Percentiles rank a stretch among this genome's conserved stretches.
Conservation (phyloP, 495 filamentous ascomycete genomes). For the Talaromyces liani region DNA sequence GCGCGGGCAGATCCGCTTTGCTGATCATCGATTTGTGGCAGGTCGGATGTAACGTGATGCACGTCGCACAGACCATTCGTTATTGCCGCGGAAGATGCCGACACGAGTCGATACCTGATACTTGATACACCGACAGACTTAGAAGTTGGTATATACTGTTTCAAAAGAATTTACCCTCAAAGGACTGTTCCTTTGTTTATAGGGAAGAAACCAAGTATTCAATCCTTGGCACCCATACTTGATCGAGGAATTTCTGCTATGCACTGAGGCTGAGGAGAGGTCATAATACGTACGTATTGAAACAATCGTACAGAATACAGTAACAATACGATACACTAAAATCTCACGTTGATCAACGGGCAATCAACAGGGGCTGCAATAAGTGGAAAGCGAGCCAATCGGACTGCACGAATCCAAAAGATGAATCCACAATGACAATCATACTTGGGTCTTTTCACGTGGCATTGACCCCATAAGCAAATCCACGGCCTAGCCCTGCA, state of each 20-base stretch:
- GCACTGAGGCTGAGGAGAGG: background rate
- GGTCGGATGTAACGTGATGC: slow-evolving; percentile 2
- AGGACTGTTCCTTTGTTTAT: background rate
- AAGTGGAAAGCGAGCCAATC: background rate
- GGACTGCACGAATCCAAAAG: background rate
- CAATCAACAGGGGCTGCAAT: background rate
- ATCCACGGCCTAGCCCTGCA: background rate
- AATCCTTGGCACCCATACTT: background rate
- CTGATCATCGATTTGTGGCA: slow-evolving; percentile 5
- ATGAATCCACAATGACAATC: background rate
- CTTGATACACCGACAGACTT: background rate
- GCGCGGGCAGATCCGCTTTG: background rate
- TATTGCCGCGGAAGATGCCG: background rate
- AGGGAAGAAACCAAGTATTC: background rate
- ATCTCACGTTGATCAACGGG: background rate
- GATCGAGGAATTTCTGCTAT: background rate
- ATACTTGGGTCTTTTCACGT: slow-evolving; percentile 2
- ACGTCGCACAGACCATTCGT: background rate
- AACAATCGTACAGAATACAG: background rate
- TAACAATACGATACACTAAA: background rate
- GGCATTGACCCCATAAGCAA: background rate
- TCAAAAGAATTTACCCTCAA: background rate
- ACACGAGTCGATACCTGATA: background rate
- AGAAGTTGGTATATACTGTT: background rate
- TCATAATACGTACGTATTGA: background rate